Base-by-base conservation (phyloP, 2,329 filamentous ascomycete species). In the Colletotrichum plurivorum region DNA sequence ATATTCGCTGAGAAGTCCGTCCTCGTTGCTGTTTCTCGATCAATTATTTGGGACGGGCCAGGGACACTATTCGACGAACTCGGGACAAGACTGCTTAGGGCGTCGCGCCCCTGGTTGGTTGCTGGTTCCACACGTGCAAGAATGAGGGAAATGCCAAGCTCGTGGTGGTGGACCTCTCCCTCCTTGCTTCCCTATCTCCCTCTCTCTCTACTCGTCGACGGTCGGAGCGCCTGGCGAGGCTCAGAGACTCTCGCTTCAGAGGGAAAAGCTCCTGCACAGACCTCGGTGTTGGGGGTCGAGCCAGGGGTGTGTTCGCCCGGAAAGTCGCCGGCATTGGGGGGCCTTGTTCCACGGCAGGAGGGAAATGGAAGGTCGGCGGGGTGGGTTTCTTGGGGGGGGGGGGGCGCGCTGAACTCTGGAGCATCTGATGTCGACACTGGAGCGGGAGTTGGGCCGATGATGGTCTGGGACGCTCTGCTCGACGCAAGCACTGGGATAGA, bases 361-460 rank as follows among this genome's bases (percentile, higher is more conserved):
- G 0, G 43, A 62, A 62, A 62, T 39, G 22, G 58, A 53, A 36
- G 48, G 7, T 49, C 12, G 39, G 48, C 53, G 46, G 53, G 46
- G 43, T 31, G 16, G 16, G 20, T 46, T 48, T 39, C 53, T 52
- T 20, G 48, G 60, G n/a, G 18, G 8, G 31, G 20, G 20, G 20
- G 20, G 20, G 20, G 20, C 2, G 20, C 31, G 31, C 31, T 36
- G 31, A 36, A 20, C n/a, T 7, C n/a, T 49, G 46, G 54, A 48
- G 53, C 65, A 48, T 64, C 53, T 54, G 46, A 64, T 58, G 60
- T 67, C 27, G 25, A 25, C 22, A 25, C 22, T 4, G 22, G 22
- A 15, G 16, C 36, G 22, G 51, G 12, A 56, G 64, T 31, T 39
- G 64, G 63, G 36, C 43, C 52, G 46, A 20, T 25, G 45, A 45